Evolutionary conservation across 345 rosid species (phyloP).

Genomic region (Physaria fendleri): DNA sequence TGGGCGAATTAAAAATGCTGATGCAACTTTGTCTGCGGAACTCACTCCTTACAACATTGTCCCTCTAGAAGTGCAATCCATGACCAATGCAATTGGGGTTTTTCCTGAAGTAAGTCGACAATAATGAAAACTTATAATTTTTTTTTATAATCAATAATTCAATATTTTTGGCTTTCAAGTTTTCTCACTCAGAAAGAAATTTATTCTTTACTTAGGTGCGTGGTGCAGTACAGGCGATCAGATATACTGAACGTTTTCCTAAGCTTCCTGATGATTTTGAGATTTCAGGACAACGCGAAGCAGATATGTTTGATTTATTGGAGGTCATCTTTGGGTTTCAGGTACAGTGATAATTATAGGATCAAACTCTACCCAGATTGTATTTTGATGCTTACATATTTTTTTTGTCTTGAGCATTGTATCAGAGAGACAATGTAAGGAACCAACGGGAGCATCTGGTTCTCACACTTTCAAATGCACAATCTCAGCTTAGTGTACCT

Average conservation of each 20-base stretch:
- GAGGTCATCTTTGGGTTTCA: constrained; percentile 93
- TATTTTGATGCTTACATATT: constrained; percentile 4
- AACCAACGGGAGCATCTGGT: constrained; percentile 94
- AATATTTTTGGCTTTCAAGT: neutral
- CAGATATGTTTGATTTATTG: constrained; percentile 91
- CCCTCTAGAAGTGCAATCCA: constrained; percentile 78
- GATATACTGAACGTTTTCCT: constrained; percentile 74
- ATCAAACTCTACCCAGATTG: constrained; percentile 2
- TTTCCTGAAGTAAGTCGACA: constrained; percentile 82
- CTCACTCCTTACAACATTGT: constrained; percentile 83
- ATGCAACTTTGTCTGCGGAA: constrained; percentile 63
- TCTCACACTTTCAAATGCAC: constrained; percentile 83
- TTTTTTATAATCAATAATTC: too few species aligned
- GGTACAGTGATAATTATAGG: constrained; percentile 40
- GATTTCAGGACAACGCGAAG: constrained; percentile 67
- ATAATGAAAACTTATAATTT: too few species aligned
- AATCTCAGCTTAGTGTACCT: constrained; percentile 64
- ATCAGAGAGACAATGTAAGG: constrained; percentile 82
- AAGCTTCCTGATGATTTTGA: constrained; percentile 62
- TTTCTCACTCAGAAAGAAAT: constrained; percentile 9
- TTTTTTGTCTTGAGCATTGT: constrained; percentile 6
- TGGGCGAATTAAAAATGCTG: constrained; percentile 57
- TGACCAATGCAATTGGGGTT: constrained; percentile 78
- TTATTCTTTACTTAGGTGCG: constrained; percentile 54
- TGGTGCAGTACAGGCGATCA: constrained; percentile 78